phyloP scores from a whole-genome alignment of 2,329 filamentous ascomycete genomes.

The Hymenoscyphus repandus region DNA sequence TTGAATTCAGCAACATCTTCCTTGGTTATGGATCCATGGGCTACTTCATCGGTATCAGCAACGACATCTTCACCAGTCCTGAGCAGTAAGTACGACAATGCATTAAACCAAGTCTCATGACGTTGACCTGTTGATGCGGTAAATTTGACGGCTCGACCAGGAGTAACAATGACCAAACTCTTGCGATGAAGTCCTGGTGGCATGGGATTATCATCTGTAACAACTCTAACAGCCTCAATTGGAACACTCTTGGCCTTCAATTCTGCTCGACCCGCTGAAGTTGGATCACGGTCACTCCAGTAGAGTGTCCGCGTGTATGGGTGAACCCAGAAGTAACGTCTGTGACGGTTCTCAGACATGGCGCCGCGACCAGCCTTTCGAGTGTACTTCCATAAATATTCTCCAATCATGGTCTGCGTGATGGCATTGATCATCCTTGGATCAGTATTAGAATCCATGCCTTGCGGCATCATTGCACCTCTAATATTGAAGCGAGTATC shows the following conservation, averaged over 20 bases:
- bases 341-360: slow-evolving; percentile 83
- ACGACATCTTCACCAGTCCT: slow-evolving; percentile 63
- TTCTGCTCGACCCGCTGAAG: slow-evolving; percentile 69
- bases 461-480: slow-evolving; percentile 47
- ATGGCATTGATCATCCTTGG: slow-evolving; percentile 99
- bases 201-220: slow-evolving; percentile 91
- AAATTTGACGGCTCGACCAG: slow-evolving; percentile 85
- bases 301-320: slow-evolving; percentile 95
- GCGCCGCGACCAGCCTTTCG: slow-evolving; percentile 86
- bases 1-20: slow-evolving; percentile 79
- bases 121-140: slow-evolving; percentile 90
- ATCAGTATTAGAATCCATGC: slow-evolving; percentile 71
- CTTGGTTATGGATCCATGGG: slow-evolving; percentile 48
- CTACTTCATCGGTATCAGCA: slow-evolving; percentile 52
- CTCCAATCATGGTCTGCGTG: slow-evolving; percentile 98
- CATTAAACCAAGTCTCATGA: slow-evolving; percentile 98
- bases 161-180: slow-evolving; percentile 85
- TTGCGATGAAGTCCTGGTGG: slow-evolving; percentile 92
- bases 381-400: slow-evolving; percentile 99
- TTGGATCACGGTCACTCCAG: slow-evolving; percentile 90
- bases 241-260: slow-evolving; percentile 80
- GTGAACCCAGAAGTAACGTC: slow-evolving; percentile 98
- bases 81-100: slow-evolving; percentile 84
- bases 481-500: slow-evolving; percentile 84
- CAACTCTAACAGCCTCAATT: slow-evolving; percentile 84